Conservation (phyloP, 169 alveolate genomes). For the Eimeria zaria region DNA sequence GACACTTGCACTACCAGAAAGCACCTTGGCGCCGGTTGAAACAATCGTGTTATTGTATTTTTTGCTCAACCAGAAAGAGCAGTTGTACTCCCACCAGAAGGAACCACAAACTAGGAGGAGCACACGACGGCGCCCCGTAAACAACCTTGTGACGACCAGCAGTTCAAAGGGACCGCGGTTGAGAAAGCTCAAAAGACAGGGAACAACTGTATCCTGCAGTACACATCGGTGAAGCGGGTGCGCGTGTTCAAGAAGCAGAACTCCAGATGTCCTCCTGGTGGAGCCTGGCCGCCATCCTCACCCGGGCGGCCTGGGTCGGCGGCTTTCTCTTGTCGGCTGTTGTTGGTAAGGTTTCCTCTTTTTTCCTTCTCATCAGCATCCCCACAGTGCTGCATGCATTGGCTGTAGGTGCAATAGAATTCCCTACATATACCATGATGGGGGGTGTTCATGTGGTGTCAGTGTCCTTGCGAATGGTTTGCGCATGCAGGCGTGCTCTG, state of each 20-base stretch:
- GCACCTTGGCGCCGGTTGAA: background rate
- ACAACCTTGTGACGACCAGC: background rate
- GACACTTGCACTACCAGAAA: constrained; percentile 4
- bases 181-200: background rate
- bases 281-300: constrained; percentile 74
- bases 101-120: background rate
- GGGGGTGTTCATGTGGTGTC: background rate
- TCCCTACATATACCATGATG: too few relatives aligned
- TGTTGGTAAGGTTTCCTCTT: constrained; percentile 16
- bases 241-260: constrained; percentile 25
- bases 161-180: constrained; percentile 1
- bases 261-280: constrained; percentile 73
- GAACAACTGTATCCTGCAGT: constrained; percentile 32
- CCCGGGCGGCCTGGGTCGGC: constrained; percentile 83
- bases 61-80: background rate
- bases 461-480: background rate
- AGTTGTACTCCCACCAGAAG: background rate
- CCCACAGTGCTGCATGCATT: background rate
- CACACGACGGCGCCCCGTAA: background rate
- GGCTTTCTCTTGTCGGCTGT: constrained; percentile 52
- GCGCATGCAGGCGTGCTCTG: constrained; percentile 68
- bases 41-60: background rate
- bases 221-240: background rate
- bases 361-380: too few relatives aligned
- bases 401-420: background rate